Conservation (phyloP, 2,329 filamentous ascomycete genomes). For the Hyphodiscus sp. region DNA sequence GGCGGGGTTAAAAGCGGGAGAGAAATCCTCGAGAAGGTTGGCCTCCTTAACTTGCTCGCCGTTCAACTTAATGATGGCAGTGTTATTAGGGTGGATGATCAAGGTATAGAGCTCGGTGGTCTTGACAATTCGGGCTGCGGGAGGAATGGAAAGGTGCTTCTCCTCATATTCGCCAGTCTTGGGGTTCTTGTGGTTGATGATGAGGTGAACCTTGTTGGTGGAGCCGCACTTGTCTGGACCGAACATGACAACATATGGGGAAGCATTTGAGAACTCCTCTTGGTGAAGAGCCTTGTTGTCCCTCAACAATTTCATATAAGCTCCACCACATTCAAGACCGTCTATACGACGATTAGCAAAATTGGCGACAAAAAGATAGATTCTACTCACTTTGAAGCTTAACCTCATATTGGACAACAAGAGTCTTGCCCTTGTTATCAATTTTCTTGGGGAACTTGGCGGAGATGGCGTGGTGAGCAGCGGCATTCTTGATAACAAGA, state of each 20-base stretch:
- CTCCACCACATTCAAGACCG: conserved; percentile 94
- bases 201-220: conserved; percentile 98
- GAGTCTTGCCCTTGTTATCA: conserved; percentile 93
- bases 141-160: conserved; percentile 88
- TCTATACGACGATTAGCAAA: conserved; percentile 47
- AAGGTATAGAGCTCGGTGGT: conserved; percentile 92
- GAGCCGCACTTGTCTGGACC: conserved; percentile 98
- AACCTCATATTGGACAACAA: conserved; percentile 98
- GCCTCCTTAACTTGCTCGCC: conserved; percentile 83
- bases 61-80: conserved; percentile 86
- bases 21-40: conserved; percentile 89
- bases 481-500: conserved; percentile 95
- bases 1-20: conserved; percentile 83
- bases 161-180: conserved; percentile 99
- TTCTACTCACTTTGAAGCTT: conserved; percentile 84
- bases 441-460: conserved; percentile 97
- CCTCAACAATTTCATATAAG: conserved; percentile 97
- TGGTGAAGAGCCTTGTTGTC: conserved; percentile 96
- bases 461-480: conserved; percentile 98
- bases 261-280: conserved; percentile 96
- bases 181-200: conserved; percentile 99
- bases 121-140: conserved; percentile 84
- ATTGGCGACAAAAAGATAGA: background rate
- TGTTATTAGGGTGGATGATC: conserved; percentile 94
- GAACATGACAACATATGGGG: conserved; percentile 99